Percentiles rank a stretch among this genome's conserved stretches.
Conservation (phyloP, 495 filamentous ascomycete species). For the Sabuloglossum arenarium region DNA sequence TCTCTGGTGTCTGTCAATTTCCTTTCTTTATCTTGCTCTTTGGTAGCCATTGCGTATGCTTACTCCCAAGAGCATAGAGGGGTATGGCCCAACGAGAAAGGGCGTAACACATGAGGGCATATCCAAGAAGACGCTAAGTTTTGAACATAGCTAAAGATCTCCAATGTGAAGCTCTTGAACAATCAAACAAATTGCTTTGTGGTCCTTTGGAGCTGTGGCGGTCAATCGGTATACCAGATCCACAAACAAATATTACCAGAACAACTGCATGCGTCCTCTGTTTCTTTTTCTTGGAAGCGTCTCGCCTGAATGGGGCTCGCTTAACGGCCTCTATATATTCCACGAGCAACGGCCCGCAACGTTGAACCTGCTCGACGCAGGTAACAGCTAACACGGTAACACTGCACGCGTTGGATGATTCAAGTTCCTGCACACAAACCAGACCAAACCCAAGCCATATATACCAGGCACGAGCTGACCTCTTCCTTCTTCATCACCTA, state of each 20-base stretch:
- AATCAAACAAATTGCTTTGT: not conserved
- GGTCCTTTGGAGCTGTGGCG: not conserved
- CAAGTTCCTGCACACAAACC: not conserved
- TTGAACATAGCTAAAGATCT: not conserved
- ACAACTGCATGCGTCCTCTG: no score
- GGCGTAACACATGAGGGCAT: no score
- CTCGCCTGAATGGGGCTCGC: not conserved
- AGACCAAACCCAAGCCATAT: no score
- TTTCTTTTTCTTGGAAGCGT: no score
- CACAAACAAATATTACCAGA: no score
- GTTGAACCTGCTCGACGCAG: not conserved
- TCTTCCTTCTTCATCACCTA: not conserved
- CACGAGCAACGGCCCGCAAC: not conserved
- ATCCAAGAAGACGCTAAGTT: no score
- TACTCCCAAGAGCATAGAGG: no score
- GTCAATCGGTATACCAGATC: no score
- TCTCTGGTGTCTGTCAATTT: not conserved
- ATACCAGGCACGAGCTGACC: not conserved
- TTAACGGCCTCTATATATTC: not conserved
- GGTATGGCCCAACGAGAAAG: no score
- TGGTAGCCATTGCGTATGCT: no score
- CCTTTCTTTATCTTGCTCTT: not conserved
- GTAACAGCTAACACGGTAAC: no score
- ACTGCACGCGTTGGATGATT: no score
- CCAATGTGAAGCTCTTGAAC: not conserved